Conservation (phyloP, 345 rosid species). For the Psidium friedrichsthalianum region DNA sequence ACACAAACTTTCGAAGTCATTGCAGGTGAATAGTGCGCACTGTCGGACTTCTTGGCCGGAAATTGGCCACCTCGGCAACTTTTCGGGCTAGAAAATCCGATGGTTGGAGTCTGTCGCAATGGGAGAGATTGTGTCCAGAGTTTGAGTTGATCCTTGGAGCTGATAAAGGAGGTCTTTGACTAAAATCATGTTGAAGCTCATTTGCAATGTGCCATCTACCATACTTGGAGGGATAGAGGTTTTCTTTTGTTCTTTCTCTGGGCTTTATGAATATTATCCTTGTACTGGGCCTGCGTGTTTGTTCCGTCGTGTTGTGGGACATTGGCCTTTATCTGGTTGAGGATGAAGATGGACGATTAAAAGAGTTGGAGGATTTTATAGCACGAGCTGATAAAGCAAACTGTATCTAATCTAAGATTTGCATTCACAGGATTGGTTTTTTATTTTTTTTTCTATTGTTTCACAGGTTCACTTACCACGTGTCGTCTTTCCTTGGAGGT, state of each 20-base stretch:
- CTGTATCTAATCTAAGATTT: neutral
- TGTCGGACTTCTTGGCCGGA: neutral
- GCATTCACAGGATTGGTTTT: neutral
- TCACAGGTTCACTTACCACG: neutral
- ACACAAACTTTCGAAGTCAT: neutral
- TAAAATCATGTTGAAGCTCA: neutral
- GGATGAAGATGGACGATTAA: neutral
- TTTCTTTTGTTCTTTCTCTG: neutral
- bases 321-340: neutral
- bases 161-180: neutral
- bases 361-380: neutral
- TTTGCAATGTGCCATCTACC: neutral
- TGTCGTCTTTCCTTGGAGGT: neutral
- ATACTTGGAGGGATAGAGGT: neutral
- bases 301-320: neutral
- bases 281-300: neutral
- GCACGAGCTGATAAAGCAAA: neutral
- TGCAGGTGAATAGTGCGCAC: neutral
- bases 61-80: neutral
- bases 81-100: neutral
- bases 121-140: neutral
- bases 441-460: neutral
- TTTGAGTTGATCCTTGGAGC: neutral
- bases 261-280: neutral
- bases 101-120: neutral